These are phyloP conservation scores for Piper longum DNA, from an alignment of 164 flowering plant species.

Conservation along the genomic window DNA sequence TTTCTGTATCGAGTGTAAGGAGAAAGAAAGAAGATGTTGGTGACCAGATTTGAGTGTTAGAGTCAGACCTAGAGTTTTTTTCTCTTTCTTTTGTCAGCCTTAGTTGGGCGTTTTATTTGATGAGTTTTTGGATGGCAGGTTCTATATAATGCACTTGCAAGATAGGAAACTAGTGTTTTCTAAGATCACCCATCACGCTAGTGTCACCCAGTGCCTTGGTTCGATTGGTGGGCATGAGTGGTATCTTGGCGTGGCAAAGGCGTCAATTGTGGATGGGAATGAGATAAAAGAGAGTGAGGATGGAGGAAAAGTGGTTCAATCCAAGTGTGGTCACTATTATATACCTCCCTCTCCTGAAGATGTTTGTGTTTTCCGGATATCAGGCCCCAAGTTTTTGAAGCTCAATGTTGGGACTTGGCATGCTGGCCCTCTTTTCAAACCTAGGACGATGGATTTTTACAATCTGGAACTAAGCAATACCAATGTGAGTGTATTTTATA, in stretches of 20 bases:
- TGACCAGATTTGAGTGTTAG: too few species aligned
- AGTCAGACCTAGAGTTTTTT: neutral
- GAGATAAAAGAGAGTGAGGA: conserved; percentile 1
- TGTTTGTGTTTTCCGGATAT: conserved; percentile 47
- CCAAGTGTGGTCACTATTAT: conserved; percentile 61
- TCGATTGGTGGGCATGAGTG: conserved; percentile 67
- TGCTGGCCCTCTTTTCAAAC: conserved; percentile 74
- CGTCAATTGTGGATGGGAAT: conserved; percentile 37
- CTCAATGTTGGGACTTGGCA: conserved; percentile 91
- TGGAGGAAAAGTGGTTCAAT: conserved; percentile 18
- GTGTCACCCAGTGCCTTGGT: conserved; percentile 88
- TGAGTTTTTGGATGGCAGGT: conserved; percentile 24
- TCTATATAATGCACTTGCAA: conserved; percentile 69
- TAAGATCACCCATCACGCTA: conserved; percentile 79
- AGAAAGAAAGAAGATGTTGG: too few species aligned
- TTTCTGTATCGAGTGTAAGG: too few species aligned
- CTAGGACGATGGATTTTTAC: conserved; percentile 62
- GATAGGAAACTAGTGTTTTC: conserved; percentile 37
- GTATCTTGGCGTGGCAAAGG: conserved; percentile 85
- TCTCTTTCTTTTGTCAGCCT: neutral
- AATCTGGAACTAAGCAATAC: conserved; percentile 81
- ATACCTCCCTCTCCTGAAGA: conserved; percentile 58
- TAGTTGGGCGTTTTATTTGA: neutral
- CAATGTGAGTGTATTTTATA: conserved; percentile 42
- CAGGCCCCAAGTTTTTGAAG: conserved; percentile 75